Conservation (phyloP, 2,329 filamentous ascomycete genomes). For the Coniella lustricola region DNA sequence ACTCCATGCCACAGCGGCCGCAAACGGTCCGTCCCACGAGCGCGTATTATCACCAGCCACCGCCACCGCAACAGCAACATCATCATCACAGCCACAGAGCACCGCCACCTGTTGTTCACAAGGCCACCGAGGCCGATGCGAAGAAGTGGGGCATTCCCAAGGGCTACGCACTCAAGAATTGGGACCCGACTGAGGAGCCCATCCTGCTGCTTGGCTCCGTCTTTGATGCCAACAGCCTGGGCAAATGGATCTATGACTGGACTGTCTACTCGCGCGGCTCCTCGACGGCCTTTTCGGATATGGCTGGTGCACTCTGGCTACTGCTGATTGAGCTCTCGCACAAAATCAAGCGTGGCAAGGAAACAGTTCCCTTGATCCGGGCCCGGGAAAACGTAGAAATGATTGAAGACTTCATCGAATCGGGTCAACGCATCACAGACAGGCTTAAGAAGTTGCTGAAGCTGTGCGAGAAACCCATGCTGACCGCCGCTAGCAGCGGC, state of each 20-base stretch:
- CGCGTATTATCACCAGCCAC: slow-evolving; percentile 32
- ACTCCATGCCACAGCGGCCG: slow-evolving; percentile 44
- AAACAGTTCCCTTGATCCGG: slow-evolving; percentile 66
- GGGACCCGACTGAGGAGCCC: slow-evolving; percentile 90
- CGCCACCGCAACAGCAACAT: no score
- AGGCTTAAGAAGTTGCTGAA: slow-evolving; percentile 84
- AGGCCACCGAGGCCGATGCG: slow-evolving; percentile 54
- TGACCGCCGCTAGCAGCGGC: slow-evolving; percentile 65
- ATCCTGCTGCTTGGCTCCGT: slow-evolving; percentile 93
- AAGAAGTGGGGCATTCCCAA: slow-evolving; percentile 67
- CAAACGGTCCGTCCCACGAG: slow-evolving; percentile 43
- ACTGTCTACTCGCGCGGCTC: slow-evolving; percentile 85
- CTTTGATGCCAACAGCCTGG: slow-evolving; percentile 93
- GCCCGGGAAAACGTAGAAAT: slow-evolving; percentile 68
- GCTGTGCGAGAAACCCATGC: slow-evolving; percentile 90
- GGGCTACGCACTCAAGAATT: slow-evolving; percentile 95
- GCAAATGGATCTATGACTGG: slow-evolving; percentile 99
- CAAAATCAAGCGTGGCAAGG: slow-evolving; percentile 87
- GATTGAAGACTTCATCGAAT: slow-evolving; percentile 83
- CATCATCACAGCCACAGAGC: no score
- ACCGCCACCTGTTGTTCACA: slow-evolving; percentile 21
- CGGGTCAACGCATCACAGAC: slow-evolving; percentile 77
- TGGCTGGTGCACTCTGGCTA: slow-evolving; percentile 92
- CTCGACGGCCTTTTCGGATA: slow-evolving; percentile 75
- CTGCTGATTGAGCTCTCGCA: slow-evolving; percentile 88